phyloP scores from a whole-genome alignment of 768 basidiomycete genomes.

The Tulasnella sp. region DNA sequence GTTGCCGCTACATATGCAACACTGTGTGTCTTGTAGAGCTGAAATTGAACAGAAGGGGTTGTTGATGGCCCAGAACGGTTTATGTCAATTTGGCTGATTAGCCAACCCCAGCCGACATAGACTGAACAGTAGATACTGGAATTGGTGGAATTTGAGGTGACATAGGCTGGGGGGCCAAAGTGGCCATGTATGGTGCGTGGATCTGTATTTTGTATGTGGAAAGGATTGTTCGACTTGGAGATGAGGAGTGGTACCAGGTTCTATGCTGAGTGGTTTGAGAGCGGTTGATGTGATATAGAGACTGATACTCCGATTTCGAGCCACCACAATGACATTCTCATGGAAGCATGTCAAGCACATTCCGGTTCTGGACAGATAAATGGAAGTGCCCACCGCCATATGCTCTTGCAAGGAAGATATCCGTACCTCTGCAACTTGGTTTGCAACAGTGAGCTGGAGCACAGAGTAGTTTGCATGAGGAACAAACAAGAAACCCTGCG shows the following conservation, averaged over 20 bases:
- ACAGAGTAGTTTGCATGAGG: background rate
- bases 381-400: background rate
- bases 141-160: background rate
- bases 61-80: background rate
- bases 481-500: background rate
- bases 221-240: background rate
- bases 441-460: background rate
- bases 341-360: background rate
- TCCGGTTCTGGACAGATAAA: background rate
- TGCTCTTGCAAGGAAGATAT: background rate
- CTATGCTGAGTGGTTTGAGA: background rate
- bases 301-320: background rate
- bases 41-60: background rate
- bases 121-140: background rate
- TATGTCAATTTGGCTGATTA: background rate
- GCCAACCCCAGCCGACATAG: background rate
- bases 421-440: background rate
- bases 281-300: background rate
- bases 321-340: background rate
- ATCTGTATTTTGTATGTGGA: background rate
- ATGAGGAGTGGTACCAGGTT: background rate
- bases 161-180: background rate
- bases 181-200: background rate
- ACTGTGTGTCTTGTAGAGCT: background rate
- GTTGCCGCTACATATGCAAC: background rate